Conservation (phyloP, 306 rosid species). For the Fragaria vesca region DNA sequence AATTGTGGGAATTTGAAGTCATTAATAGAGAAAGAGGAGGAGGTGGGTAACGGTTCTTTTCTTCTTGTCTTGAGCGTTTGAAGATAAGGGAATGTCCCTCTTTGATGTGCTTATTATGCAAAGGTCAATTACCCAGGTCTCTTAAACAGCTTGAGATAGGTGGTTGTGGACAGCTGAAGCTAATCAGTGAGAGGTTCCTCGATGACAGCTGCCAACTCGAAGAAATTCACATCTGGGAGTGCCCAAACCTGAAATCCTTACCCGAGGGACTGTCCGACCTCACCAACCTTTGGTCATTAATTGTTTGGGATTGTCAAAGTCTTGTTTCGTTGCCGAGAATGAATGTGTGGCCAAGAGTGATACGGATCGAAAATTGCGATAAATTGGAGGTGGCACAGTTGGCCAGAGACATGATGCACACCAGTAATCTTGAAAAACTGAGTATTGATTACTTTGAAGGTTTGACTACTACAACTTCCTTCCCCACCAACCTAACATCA, state of each 20-base stretch:
- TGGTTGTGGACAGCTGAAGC: slow-evolving; percentile 11
- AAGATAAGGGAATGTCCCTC: slow-evolving; percentile 21
- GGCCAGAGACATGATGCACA: neutral
- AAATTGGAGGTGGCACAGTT: too few relatives aligned
- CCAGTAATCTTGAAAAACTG: too few relatives aligned
- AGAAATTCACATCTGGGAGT: slow-evolving; percentile 5
- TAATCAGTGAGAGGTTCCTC: slow-evolving; percentile 14
- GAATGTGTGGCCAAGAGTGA: too few relatives aligned
- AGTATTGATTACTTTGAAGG: neutral
- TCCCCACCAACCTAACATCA: slow-evolving; percentile 25
- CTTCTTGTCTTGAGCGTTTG: slow-evolving; percentile 1
- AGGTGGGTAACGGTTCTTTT: neutral
- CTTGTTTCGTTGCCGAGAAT: too few relatives aligned
- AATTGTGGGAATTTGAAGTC: neutral
- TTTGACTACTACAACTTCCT: neutral
- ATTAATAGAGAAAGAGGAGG: neutral
- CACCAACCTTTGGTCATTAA: neutral
- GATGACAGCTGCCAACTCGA: neutral
- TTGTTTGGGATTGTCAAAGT: neutral
- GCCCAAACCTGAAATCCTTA: slow-evolving; percentile 14
- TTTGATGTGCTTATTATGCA: slow-evolving; percentile 1
- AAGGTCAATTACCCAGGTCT: neutral
- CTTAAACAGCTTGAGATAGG: slow-evolving; percentile 18
- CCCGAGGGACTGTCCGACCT: slow-evolving; percentile 9
- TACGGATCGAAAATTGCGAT: too few relatives aligned